These are phyloP conservation scores for Jamesozyma piceae DNA, from an alignment of 805 yeast species.

Conservation along the genomic window DNA sequence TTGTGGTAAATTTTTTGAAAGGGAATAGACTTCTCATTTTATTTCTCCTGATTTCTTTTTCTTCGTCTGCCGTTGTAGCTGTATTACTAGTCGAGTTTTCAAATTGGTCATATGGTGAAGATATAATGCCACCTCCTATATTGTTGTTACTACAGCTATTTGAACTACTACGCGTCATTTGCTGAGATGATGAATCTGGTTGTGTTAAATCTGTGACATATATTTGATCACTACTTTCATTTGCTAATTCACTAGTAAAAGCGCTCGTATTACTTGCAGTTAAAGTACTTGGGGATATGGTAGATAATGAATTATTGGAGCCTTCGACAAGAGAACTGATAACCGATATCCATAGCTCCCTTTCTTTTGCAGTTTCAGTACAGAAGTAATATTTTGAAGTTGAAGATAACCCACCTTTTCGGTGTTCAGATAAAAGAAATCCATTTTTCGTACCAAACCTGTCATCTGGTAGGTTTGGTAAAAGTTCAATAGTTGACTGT, in stretches of 20 bases:
- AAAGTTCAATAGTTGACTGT: constrained; percentile 33
- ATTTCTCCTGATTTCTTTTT: constrained; percentile 36
- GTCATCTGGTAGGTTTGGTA: constrained; percentile 31
- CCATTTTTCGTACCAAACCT: constrained; percentile 31
- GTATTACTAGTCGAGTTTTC: not conserved
- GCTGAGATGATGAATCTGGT: not conserved
- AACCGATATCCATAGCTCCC: constrained; percentile 61
- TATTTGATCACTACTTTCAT: constrained; percentile 9
- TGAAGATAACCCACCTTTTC: constrained; percentile 31
- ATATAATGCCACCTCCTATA: constrained; percentile 3
- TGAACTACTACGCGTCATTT: not conserved
- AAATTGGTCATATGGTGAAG: constrained; percentile 9
- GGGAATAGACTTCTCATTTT: constrained; percentile 56
- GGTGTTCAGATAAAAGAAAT: constrained; percentile 32
- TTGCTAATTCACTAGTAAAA: not conserved
- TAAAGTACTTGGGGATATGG: constrained; percentile 5
- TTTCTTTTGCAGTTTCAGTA: constrained; percentile 68
- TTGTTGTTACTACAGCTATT: not conserved
- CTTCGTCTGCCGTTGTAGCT: constrained; percentile 10
- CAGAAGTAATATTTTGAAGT: constrained; percentile 56
- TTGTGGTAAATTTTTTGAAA: constrained; percentile 33
- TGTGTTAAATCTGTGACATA: constrained; percentile 15
- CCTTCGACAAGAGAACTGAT: constrained; percentile 30
- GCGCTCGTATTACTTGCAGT: constrained; percentile 2
- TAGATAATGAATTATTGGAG: constrained; percentile 3